phyloP scores from a whole-genome alignment of 768 basidiomycete species.

The Termitomyces eurrhizus region DNA sequence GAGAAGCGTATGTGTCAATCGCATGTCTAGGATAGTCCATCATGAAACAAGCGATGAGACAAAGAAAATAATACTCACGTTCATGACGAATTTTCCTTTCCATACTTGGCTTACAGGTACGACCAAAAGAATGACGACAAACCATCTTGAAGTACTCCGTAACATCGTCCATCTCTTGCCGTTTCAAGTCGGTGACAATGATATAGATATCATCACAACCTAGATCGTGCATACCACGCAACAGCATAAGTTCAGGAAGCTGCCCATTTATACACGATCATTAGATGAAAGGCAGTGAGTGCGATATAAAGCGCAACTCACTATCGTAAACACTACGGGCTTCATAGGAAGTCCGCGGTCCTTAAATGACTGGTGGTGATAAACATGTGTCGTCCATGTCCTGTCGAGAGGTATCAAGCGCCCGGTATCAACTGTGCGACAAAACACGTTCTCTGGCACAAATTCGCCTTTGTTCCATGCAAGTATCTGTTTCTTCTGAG shows the following conservation, averaged over 20 bases:
- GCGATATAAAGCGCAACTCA: slow-evolving; percentile 25
- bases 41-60: not conserved
- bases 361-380: slow-evolving; percentile 72
- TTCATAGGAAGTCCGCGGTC: slow-evolving; percentile 73
- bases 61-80: slow-evolving; percentile 41
- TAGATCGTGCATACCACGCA: slow-evolving; percentile 77
- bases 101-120: slow-evolving; percentile 60
- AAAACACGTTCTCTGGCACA: slow-evolving; percentile 75
- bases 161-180: slow-evolving; percentile 77
- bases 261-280: slow-evolving; percentile 23
- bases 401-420: slow-evolving; percentile 77
- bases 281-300: slow-evolving; percentile 2
- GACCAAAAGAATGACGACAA: slow-evolving; percentile 60
- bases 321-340: slow-evolving; percentile 81
- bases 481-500: slow-evolving; percentile 46
- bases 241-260: slow-evolving; percentile 77
- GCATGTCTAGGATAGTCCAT: slow-evolving; percentile 48
- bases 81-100: slow-evolving; percentile 66
- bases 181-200: slow-evolving; percentile 75
- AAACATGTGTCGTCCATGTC: slow-evolving; percentile 80
- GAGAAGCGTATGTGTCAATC: slow-evolving; percentile 60
- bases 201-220: slow-evolving; percentile 78
- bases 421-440: slow-evolving; percentile 73
- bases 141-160: slow-evolving; percentile 78
- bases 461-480: slow-evolving; percentile 73